Conservation (phyloP, 2,329 filamentous ascomycete genomes). For the Periconia sp. region DNA sequence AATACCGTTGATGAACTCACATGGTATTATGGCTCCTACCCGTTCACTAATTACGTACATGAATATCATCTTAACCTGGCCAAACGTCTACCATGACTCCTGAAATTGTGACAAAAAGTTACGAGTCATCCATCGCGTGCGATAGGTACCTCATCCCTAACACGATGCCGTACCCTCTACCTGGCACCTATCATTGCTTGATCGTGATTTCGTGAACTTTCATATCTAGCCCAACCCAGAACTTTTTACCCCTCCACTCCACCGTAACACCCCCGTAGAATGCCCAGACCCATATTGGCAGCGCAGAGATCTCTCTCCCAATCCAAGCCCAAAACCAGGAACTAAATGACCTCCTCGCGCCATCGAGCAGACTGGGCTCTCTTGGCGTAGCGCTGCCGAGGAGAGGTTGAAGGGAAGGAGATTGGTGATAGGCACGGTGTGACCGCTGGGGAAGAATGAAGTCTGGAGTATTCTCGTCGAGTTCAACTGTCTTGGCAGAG, state of each 20-base stretch:
- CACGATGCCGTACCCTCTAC: too few relatives aligned
- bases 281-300: conserved; percentile 90
- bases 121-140: too few relatives aligned
- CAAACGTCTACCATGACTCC: too few relatives aligned
- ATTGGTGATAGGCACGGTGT: conserved; percentile 38
- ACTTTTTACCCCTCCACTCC: conserved; percentile 82
- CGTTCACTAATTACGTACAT: too few relatives aligned
- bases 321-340: conserved; percentile 86
- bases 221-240: conserved; percentile 84
- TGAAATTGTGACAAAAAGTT: too few relatives aligned
- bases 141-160: too few relatives aligned
- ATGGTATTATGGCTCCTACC: too few relatives aligned
- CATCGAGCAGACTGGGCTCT: conserved; percentile 30
- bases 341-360: conserved; percentile 61
- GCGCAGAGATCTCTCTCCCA: conserved; percentile 78
- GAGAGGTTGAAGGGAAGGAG: conserved; percentile 27
- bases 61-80: too few relatives aligned
- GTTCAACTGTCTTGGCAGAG: conserved; percentile 71
- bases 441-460: conserved; percentile 66
- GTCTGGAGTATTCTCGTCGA: conserved; percentile 73
- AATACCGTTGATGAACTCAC: too few relatives aligned
- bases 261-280: conserved; percentile 88
- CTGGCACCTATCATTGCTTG: too few relatives aligned
- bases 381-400: conserved; percentile 16
- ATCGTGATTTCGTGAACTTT: conserved; percentile 75